Base-by-base conservation (phyloP, 2,329 filamentous ascomycete species). In the Botrytis deweyae region DNA sequence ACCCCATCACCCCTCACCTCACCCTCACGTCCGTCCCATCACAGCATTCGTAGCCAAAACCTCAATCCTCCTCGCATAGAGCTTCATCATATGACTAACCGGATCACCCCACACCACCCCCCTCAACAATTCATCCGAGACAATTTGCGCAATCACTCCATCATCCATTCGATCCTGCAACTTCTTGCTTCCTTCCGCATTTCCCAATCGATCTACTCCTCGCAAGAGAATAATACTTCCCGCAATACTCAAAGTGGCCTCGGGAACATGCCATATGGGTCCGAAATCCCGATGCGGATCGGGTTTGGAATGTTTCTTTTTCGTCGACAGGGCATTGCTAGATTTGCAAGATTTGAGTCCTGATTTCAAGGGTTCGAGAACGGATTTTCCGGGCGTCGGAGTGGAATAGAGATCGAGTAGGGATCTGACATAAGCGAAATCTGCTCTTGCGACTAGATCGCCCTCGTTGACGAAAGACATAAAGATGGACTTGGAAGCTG, bases 401-500 rank as follows among this genome's bases (percentile, higher is more conserved):
- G 87, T 86, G 1, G 89, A 87, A 73, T 93, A 91, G 0, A 97
- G 85, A 74, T 92, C 90, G 1, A 96, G 82, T 16, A 97, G 84
- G 49, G 89, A 92, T 76, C 87, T 88, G 25, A 97, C 86, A 78
- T 97, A 95, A 0, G 89, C 87, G 81, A 90, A 92, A 80, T 97
- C 93, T 0, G 93, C 93, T 42, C 94, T 85, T 0, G 89, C 87
- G 0, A 97, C 92, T 0, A 93, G 93, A 77, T 97, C 94, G 5
- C 94, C 94, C 81, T 97, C 93, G 79, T 97, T 97, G 78, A 95
- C 86, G 80, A 97, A 94, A 61, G 88, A 89, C 70, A 93, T 87
- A 80, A 97, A 97, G 7, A 95, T 81, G 73, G 90, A 94, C 80
- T 92, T 94, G 42, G 85, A 82, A 36, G 88, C 81, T 20, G 84